Evolutionary conservation across 1,139 yeast species (phyloP).

Genomic region (Geotrichum histeridarum): DNA sequence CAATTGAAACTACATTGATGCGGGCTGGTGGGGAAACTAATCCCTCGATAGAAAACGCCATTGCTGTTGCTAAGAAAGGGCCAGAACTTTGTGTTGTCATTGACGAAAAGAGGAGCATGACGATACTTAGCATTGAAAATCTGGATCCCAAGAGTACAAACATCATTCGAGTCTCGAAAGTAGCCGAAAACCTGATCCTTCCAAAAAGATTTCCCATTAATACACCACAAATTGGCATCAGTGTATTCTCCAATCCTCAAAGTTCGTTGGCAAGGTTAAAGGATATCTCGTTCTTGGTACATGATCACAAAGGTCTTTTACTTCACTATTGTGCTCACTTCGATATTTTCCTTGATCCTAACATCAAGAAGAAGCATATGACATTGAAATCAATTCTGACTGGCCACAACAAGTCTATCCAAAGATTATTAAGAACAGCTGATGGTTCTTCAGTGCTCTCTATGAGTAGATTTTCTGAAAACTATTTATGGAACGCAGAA

Average conservation of each 20-base stretch:
- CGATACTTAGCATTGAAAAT: slow-evolving; percentile 49
- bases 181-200: slow-evolving; percentile 17
- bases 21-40: slow-evolving; percentile 22
- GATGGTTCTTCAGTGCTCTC: slow-evolving; percentile 58
- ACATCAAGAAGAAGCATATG: slow-evolving; percentile 23
- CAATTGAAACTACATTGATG: slow-evolving; percentile 37
- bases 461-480: slow-evolving; percentile 34
- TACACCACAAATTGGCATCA: slow-evolving; percentile 19
- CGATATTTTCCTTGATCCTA: slow-evolving; percentile 35
- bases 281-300: slow-evolving; percentile 45
- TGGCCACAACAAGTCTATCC: slow-evolving; percentile 81
- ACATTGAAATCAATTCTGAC: slow-evolving; percentile 46
- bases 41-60: slow-evolving; percentile 12
- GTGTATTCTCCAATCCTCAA: slow-evolving; percentile 19
- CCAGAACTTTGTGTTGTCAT: slow-evolving; percentile 57
- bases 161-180: slow-evolving; percentile 32
- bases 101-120: slow-evolving; percentile 44
- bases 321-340: slow-evolving; percentile 44
- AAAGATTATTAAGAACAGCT: slow-evolving; percentile 57
- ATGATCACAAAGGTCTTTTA: slow-evolving; percentile 49
- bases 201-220: slow-evolving; percentile 21
- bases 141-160: slow-evolving; percentile 48
- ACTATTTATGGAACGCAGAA: slow-evolving; percentile 34
- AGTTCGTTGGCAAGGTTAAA: slow-evolving; percentile 2
- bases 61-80: slow-evolving; percentile 20